Base-by-base conservation (phyloP, 768 basidiomycete genomes). In the Tubosaeta sp. region DNA sequence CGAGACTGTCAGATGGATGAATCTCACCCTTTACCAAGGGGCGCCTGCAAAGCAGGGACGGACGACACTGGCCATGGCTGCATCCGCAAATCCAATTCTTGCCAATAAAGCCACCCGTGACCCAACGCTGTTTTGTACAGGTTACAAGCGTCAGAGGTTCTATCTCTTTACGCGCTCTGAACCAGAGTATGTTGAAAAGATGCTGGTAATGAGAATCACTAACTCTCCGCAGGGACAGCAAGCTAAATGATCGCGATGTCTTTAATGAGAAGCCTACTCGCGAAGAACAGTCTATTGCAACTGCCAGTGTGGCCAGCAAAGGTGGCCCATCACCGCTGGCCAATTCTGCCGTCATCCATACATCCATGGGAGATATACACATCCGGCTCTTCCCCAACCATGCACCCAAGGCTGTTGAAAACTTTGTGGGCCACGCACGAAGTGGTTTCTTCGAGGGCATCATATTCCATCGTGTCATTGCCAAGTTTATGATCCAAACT, bases 401-500 rank as follows among this genome's bases (percentile, higher is more conserved):
- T 49, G 89, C 90, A 5, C 96, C 96, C 3, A 96, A 89, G 69
- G 82, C 96, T 1, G 95, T 99, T 34, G 96, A 99, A 72, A 99
- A 97, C 73, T 98, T 99, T 69, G 88, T 94, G 21, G 93, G 91
- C 1, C 91, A 94, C 60, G 82, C 90, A 14, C 77, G 89, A 59
- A 90, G 85, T 58, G 84, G 90, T 2, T 98, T 87, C 72, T 98
- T 87, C 62, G 95, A 99, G 66, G 85, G 87, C 12, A 76, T 96
- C 51, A 82, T 97, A 62, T 97, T 98, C 76, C 96, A 99, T 68
- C 88, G 96, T 51, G 90, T 98, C 56, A 99, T 99, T 65, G 81
- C 91, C 54, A 98, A 99, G 71, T 99, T 99, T 64, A 95, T 95
- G 94, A 88, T 96, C 49, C 94, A 96, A 75, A 95, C 93, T 4